Base-by-base conservation (phyloP, 2,329 filamentous ascomycete species). In the Clarireedia paspali region DNA sequence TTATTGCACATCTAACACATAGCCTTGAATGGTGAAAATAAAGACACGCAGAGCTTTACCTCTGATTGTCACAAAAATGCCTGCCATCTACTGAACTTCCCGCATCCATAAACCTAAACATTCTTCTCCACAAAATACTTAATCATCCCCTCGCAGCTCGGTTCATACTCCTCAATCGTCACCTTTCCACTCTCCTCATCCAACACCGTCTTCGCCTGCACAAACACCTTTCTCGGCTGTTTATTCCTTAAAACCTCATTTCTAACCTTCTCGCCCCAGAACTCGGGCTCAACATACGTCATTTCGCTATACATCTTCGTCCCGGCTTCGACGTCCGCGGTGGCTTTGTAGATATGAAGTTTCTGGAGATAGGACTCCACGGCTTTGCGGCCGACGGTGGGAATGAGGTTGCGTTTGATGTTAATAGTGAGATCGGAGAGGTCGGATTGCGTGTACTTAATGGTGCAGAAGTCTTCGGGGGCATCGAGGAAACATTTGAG, bases 271-370 rank as follows among this genome's bases (percentile, higher is more conserved):
- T 81, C 83, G 55, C 87, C 90, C 81, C 89, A 96, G 75, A 89
- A 96, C 40, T 89, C 85, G 52, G 83, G 73, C 57, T 88, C 88
- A 23, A 96, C 91, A 24, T 80, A 76, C 6, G 91, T 95, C 78
- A 96, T 91, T 30, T 86, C 80, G 59, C 86, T 83, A 70, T 95
- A 97, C 72, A 96, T 82, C 63, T 82, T 81, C 62, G 80, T 84
- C n/a, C 89, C 92, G 2, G 78, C 80, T 63, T 86, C 80, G 17
- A 92, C 79, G 69, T 97, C 90, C 6, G 90, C 92, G 1, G 90
- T 96, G 4, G 86, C 83, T 77, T 96, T 96, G 78, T 89, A 96
- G 61, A 96, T 79, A 71, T 96, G 91, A 60, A 97, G 74, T 72
- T 95, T 94, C 74, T 95, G 91, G 50, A 97, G 77, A 69, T 95